Evolutionary conservation across 768 basidiomycete species (phyloP).

Genomic region (Serendipita indica): DNA sequence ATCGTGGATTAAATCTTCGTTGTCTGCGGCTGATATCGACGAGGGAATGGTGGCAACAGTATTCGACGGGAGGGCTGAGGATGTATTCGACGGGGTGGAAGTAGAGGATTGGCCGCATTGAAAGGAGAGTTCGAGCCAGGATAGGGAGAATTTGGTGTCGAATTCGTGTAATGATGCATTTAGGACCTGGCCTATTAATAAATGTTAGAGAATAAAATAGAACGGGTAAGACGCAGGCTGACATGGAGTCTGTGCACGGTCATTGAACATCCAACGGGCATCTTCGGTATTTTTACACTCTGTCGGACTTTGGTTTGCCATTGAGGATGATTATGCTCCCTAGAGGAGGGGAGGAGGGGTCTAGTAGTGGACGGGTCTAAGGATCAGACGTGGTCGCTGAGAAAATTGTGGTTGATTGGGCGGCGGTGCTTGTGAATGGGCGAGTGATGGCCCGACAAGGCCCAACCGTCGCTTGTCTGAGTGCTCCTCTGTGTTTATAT

Average conservation of each 20-base stretch:
- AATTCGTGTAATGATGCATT: neutral
- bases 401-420: no score
- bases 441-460: no score
- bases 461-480: no score
- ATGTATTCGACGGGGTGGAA: no score
- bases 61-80: no score
- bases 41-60: neutral
- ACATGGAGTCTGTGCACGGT: neutral
- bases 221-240: neutral
- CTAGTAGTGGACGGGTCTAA: no score
- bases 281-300: neutral
- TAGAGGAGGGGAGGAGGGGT: no score
- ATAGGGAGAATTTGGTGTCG: neutral
- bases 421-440: no score
- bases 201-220: neutral
- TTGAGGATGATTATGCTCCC: no score
- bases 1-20: neutral
- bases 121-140: constrained; percentile 2
- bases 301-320: neutral
- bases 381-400: no score
- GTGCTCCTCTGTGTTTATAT: no score
- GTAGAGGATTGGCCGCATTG: no score
- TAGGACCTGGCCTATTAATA: neutral
- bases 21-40: neutral
- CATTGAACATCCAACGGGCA: neutral